Base-by-base conservation (phyloP, 1,284 basidiomycete genomes). In the Cryptococcus neoformans region DNA sequence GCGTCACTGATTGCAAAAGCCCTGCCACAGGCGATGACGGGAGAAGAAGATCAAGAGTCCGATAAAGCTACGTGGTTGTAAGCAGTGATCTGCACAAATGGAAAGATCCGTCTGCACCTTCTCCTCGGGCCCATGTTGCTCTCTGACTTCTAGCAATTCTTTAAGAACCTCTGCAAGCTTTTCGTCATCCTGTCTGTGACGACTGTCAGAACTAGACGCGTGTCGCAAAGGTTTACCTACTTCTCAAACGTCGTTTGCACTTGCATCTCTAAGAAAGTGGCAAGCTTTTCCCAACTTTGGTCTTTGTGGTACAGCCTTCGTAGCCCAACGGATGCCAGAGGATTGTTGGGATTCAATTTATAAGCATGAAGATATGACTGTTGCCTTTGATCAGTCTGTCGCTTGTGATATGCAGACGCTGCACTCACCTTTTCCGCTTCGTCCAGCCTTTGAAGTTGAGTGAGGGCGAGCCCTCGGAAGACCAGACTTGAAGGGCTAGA, bases 81-180 rank as follows among this genome's bases (percentile, higher is more conserved):
- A 50, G 38, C 38, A 34, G 12, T 14, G 28, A 0, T 35, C 14
- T 38, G 37, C 12, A 14, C 17, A 45, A 53, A 54, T 28, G 48
- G 52, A 51, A 37, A 10, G n/a, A 62, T 28, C 7, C 42, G 45
- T 54, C 47, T 62, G 88, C 28, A 28, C 88, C 75, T 90, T 81
- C 51, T 80, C 70, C 37, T 80, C 78, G 3, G 83, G 83, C 0
- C 88, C 89, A 58, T 85, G 81, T 49, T 83, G 78, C 14, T 85
- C 80, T 34, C 84, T 82, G 2, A 86, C 69, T 2, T 85, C 81
- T n/a, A 96, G 77, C 41, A 90, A 78, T 63, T 87, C 89, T 70
- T 93, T 89, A 44, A 95, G 72, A 0, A 81, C 79, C 67, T 91
- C 88, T 0, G 89, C 90, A 63, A 87, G 89, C 75, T 90, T 94